Percentiles rank a stretch among this genome's conserved stretches.
These are phyloP conservation scores for Saccharomycopsis sp. DNA, from an alignment of 805 yeast genomes.

Conservation along the genomic window DNA sequence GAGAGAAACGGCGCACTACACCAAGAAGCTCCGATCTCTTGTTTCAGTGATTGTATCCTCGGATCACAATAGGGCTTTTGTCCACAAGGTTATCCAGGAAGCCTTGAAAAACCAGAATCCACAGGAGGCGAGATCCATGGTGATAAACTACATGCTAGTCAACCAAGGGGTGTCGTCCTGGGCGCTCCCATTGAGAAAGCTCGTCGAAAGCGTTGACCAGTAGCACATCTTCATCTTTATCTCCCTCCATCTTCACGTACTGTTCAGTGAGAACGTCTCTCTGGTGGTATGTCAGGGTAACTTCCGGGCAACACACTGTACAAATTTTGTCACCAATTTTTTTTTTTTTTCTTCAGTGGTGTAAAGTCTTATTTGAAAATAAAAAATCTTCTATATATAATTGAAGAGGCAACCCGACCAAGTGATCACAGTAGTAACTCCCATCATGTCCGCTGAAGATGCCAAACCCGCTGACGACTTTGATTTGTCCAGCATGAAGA, in stretches of 20 bases:
- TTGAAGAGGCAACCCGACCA: no score
- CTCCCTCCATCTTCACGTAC: no score
- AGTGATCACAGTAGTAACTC: not conserved
- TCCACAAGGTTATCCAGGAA: slow-evolving; percentile 19
- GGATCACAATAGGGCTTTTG: slow-evolving; percentile 8
- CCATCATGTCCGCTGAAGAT: slow-evolving; percentile 7
- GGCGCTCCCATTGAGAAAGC: slow-evolving; percentile 59
- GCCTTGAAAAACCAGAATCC: slow-evolving; percentile 13
- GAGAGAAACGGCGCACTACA: slow-evolving; percentile 37
- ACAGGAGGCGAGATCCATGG: slow-evolving; percentile 28
- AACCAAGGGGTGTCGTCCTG: slow-evolving; percentile 52
- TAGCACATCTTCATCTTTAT: no score
- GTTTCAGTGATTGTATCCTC: slow-evolving; percentile 15
- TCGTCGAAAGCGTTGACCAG: slow-evolving; percentile 30
- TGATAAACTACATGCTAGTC: slow-evolving; percentile 45
- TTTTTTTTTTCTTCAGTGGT: not conserved
- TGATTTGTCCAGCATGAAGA: slow-evolving; percentile 7
- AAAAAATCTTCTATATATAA: slow-evolving; percentile 1
- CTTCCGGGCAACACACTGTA: no score
- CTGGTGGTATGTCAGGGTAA: no score
- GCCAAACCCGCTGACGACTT: slow-evolving; percentile 5
- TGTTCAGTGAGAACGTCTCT: no score
- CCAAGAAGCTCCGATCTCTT: slow-evolving; percentile 29
- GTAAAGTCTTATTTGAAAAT: not conserved
- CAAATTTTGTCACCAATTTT: slow-evolving; percentile 1